Evolutionary conservation across 768 basidiomycete genomes (phyloP), one percentile per base, ranked within the genome.

Genomic region (Collybia sordida): DNA sequence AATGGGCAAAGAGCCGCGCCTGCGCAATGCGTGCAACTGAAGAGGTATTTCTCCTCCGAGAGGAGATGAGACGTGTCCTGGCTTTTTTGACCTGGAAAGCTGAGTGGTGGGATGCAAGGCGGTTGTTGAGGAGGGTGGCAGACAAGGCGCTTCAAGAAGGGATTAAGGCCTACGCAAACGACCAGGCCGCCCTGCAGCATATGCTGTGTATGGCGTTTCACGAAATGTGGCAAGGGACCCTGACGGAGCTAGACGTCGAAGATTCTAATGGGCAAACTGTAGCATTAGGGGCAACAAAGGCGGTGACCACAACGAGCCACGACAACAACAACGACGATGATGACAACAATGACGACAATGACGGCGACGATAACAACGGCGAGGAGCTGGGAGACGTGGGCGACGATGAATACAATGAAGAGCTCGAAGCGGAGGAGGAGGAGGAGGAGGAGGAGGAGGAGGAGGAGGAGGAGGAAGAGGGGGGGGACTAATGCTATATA

Each of bases 41-140:
- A 42, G 63, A 67, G 45, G 61, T 62, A 0, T 6, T 46, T 14
- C 51, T 65, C 6, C 39, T 64, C 3, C 42, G 41, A 9, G 66
- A 67, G 45, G 66, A 67, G 44, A 67, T 68, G 61, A 35, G 37
- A 1, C 54, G 55, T 4, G 61, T 64, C 4, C 28, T 59, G 4
- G 37, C 35, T 18, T 64, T 57, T 31, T 54, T 67, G 7, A 42
- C 39, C 0, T 67, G 59, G 61, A 57, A 64, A 31, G 53, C 46
- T 1, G 2, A 15, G 3, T 52, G 54, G 43, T 65, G 65, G 65
- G 9, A 38, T 27, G 34, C 17, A 3, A 22, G 36, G 46, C 6
- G n/a, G 5, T n/a, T 22, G 8, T 38, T 24, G 36, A 12, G 19
- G 11, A 4, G 4, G 36, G 21, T 12, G n/a, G 12, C 3, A 22